Base-by-base conservation (phyloP, 139 green algal species). In the Ettlia oleoabundans region DNA sequence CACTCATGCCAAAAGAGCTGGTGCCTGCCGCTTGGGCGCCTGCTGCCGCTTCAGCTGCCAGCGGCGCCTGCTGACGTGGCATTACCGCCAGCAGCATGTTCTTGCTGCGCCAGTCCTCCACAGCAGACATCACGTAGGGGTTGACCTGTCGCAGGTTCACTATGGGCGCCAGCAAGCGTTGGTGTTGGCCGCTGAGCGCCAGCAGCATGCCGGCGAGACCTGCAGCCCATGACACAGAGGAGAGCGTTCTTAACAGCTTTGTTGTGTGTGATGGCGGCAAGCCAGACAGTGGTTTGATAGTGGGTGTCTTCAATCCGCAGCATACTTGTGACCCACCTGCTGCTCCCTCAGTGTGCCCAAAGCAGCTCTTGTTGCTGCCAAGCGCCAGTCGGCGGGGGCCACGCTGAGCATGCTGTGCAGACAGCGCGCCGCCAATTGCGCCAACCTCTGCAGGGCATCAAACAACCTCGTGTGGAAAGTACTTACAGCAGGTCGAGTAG, bases 71-170 rank as follows among this genome's bases (percentile, higher is more conserved):
- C 40, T 70, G 75, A 15, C 75, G 75, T 18, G 75, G 75, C 75
- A 70, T 38, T 2, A 19, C 37, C 3, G 40, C 75, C 6, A n/a
- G 28, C 75, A 58, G 28, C 28, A 28, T n/a, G 10, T 70, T 55
- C n/a, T 58, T 32, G 24, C 26, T 30, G 7, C 40, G 38, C 75
- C 58, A 81, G 75, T 81, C 75, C 0, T 30, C 77, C 75, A 81
- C 2, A 0, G 75, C 75, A 9, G 75, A 41, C 0, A 18, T n/a
- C 9, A 95, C 86, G 47, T 95, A 86, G 1, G 89, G 80, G 87
- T 96, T 97, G n/a, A 94, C 38, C 2, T 66, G 55, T n/a, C 88
- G 82, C 76, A 97, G 86, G 85, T 95, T 88, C 47, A 92, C 78
- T 4, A 91, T 63, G 26, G 84, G 84, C 9, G 86, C 38, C 1